Evolutionary conservation across 176 grass and related monocot genomes (phyloP), one percentile per base, ranked within the genome.

Genomic region (Cenchrus americanus): DNA sequence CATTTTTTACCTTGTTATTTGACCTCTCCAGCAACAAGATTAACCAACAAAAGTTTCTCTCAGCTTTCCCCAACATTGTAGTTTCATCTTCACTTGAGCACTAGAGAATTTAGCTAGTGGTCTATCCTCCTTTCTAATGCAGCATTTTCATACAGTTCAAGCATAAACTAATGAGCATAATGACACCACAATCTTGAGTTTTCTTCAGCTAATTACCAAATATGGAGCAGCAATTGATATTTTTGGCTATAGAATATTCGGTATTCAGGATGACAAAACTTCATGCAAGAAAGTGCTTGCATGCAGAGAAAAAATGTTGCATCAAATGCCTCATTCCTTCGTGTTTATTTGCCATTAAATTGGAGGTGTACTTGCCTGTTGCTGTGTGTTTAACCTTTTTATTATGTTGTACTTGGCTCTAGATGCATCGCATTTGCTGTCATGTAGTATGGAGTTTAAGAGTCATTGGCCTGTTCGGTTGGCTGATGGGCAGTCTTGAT

Each of bases 311-410:
- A 46, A n/a, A 5, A 40, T 5, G 6, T 64, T 86, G 46, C 66
- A 86, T 72, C 78, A 42, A 72, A 70, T 61, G 60, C 34, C 34
- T 80, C 62, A 24, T 64, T 21, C 34, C 22, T 71, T 66, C 24
- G 55, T 23, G 61, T 61, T 32, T 81, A 44, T 62, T 75, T 43
- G 13, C 44, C 87, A 89, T 53, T 76, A 46, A 76, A 76, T 89
- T 70, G 30, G 52, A 15, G 61, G 32, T 69, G 70, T 27, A 81
- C 72, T 81, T 76, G 64, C 77, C 32, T 80, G 70, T 42, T 77
- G 53, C 10, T 17, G 15, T 30, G 21, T 62, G 30, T 61, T 61
- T 61, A 77, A 34, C 54, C 21, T 22, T 52, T 17, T 24, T 61
- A 50, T 83, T 44, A 44, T 9, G 17, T 5, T 6, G 52, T 54